phyloP scores from a whole-genome alignment of 2,329 filamentous ascomycete genomes.

The Apiospora saccharicola region DNA sequence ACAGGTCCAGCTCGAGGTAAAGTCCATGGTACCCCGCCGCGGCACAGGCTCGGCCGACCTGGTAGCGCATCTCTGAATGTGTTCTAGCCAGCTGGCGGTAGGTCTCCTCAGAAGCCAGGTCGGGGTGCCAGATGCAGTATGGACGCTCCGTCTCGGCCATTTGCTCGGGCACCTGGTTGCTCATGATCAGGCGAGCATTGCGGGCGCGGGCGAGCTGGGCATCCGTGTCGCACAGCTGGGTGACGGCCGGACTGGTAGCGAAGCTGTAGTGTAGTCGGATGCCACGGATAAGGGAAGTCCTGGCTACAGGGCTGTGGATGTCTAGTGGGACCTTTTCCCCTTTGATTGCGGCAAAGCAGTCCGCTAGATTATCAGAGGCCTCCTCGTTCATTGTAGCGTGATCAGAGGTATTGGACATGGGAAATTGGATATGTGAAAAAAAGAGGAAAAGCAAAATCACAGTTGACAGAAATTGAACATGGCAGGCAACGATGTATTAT shows the following conservation, averaged over 20 bases:
- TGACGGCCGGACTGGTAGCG: not conserved
- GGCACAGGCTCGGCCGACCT: conserved; percentile 50
- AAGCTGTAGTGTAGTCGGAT: conserved; percentile 6
- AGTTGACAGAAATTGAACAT: not conserved
- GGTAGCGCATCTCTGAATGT: conserved; percentile 46
- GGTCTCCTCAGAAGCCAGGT: conserved; percentile 45
- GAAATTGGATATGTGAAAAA: not conserved
- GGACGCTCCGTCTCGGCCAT: conserved; percentile 36
- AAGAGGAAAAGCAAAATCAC: not conserved
- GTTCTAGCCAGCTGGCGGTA: conserved; percentile 41
- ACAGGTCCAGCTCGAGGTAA: conserved; percentile 45
- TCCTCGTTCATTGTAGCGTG: not conserved
- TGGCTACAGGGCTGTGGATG: not conserved
- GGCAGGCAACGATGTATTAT: not conserved
- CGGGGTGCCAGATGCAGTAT: conserved; percentile 53
- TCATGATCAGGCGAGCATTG: conserved; percentile 48
- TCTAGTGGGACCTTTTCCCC: not conserved
- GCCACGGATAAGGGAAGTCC: conserved; percentile 7
- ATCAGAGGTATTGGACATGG: not conserved
- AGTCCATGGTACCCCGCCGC: conserved; percentile 46
- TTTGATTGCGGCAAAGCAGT: conserved; percentile 2
- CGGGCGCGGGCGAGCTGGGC: conserved; percentile 29
- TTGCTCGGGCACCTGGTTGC: conserved; percentile 42
- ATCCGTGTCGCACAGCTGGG: not conserved
- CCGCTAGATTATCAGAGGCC: not conserved